Conservation (phyloP, 2,329 filamentous ascomycete genomes). For the Escovopsis sp. region DNA sequence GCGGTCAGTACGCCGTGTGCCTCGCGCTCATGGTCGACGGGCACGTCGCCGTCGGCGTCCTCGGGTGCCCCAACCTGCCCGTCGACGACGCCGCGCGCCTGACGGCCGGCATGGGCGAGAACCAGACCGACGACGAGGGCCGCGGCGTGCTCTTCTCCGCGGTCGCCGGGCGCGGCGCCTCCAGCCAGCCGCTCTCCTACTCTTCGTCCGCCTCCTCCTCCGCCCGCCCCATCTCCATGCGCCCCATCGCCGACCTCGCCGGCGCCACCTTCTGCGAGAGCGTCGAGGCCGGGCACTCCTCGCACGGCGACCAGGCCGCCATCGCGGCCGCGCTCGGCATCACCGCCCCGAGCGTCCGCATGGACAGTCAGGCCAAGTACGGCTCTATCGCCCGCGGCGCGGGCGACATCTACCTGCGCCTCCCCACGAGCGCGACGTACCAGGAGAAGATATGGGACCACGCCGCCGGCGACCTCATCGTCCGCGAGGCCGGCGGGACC, state of each 20-base stretch:
- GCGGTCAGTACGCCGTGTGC: slow-evolving; percentile 94
- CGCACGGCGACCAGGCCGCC: slow-evolving; percentile 72
- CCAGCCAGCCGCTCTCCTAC: slow-evolving; percentile 55
- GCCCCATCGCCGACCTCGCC: slow-evolving; percentile 54
- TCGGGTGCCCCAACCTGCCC: slow-evolving; percentile 91
- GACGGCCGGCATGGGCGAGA: slow-evolving; percentile 55
- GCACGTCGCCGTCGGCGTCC: slow-evolving; percentile 82
- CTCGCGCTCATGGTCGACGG: slow-evolving; percentile 85
- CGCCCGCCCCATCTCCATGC: slow-evolving; percentile 62
- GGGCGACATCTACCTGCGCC: slow-evolving; percentile 82
- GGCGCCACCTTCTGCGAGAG: slow-evolving; percentile 91
- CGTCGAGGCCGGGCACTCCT: slow-evolving; percentile 84
- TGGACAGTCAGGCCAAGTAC: slow-evolving; percentile 98
- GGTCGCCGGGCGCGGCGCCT: slow-evolving; percentile 63
- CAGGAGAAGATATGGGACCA: slow-evolving; percentile 99
- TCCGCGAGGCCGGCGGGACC: slow-evolving; percentile 80
- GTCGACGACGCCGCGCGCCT: slow-evolving; percentile 53
- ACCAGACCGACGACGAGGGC: slow-evolving; percentile 54
- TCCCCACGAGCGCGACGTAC: slow-evolving; percentile 76
- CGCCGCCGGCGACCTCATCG: slow-evolving; percentile 85
- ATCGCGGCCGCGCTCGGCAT: slow-evolving; percentile 75
- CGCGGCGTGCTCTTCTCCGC: slow-evolving; percentile 83
- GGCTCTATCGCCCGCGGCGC: slow-evolving; percentile 86
- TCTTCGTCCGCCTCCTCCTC: slow-evolving; percentile 8
- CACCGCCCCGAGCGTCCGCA: slow-evolving; percentile 74